Conservation (phyloP, 2,329 filamentous ascomycete species). For the Ophiostoma ulmi region DNA sequence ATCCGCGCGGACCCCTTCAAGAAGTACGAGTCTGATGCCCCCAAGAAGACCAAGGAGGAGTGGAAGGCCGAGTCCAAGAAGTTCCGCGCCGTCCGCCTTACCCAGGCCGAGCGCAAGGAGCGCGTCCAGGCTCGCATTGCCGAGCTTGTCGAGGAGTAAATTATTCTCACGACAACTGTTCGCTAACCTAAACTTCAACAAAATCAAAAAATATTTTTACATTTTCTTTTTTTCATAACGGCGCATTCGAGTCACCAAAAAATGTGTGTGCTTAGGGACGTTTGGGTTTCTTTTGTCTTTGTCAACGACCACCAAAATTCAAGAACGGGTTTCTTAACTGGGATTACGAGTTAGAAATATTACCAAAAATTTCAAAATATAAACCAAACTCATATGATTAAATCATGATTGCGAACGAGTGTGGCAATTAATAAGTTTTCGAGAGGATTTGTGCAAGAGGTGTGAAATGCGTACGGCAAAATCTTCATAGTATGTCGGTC, state of each 20-base stretch:
- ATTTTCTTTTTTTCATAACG: slow-evolving; percentile 16
- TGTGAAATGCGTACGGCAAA: neutral
- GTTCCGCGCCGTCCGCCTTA: slow-evolving; percentile 72
- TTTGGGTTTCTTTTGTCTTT: slow-evolving; percentile 17
- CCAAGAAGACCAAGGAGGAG: slow-evolving; percentile 96
- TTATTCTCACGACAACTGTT: neutral
- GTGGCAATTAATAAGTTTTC: neutral
- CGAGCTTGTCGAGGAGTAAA: slow-evolving; percentile 58
- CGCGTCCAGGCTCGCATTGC: slow-evolving; percentile 88
- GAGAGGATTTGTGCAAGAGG: neutral
- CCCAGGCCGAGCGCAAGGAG: slow-evolving; percentile 75
- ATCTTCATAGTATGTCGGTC: neutral
- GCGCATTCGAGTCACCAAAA: slow-evolving; percentile 16
- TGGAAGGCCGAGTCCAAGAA: slow-evolving; percentile 95
- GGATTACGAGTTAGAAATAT: slow-evolving; percentile 14
- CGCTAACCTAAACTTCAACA: slow-evolving; percentile 1
- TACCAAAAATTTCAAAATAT: slow-evolving; percentile 23
- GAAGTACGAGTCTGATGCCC: slow-evolving; percentile 68
- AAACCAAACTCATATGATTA: slow-evolving; percentile 12
- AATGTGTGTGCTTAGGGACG: slow-evolving; percentile 11
- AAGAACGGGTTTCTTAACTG: slow-evolving; percentile 7
- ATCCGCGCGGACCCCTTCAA: slow-evolving; percentile 98
- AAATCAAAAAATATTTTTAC: slow-evolving; percentile 11
- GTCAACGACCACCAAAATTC: slow-evolving; percentile 9
- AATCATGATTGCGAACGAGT: neutral